Evolutionary conservation across 257 asterid species (phyloP).

Genomic region (Scutellaria galericulata): DNA sequence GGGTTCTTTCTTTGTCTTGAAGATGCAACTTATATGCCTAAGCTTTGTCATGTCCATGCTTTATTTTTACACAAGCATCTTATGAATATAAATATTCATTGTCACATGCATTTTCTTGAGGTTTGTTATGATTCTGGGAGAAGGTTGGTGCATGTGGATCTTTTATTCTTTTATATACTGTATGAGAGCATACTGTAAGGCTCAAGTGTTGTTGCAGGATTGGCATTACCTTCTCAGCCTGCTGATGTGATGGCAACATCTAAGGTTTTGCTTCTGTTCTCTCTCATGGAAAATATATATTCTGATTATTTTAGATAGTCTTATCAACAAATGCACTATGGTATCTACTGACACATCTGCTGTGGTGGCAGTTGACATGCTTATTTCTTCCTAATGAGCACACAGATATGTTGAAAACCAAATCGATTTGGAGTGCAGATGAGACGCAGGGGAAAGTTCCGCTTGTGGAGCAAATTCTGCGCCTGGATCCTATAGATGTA

Average conservation of each 20-base stretch:
- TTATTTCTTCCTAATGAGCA: conserved; percentile 77
- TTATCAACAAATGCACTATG: conserved; percentile 26
- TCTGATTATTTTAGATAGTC: conserved; percentile 18
- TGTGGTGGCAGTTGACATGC: conserved; percentile 82
- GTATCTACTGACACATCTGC: conserved; percentile 35
- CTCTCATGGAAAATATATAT: conserved; percentile 12
- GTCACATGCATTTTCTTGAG: conserved; percentile 15
- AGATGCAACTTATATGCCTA: conserved; percentile 24
- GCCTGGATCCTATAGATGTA: conserved; percentile 85
- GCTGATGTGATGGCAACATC: conserved; percentile 84
- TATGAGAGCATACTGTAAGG: conserved; percentile 31
- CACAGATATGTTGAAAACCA: conserved; percentile 59
- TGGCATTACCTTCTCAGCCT: conserved; percentile 57
- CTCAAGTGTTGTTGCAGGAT: conserved; percentile 60
- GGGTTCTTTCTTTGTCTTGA: conserved; percentile 23
- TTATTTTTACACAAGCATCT: conserved; percentile 16
- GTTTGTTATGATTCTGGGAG: conserved; percentile 24
- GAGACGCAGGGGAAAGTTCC: conserved; percentile 63
- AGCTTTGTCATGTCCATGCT: not conserved
- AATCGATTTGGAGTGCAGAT: conserved; percentile 91
- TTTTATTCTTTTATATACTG: conserved; percentile 15
- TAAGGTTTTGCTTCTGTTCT: conserved; percentile 55
- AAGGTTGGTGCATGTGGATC: conserved; percentile 13
- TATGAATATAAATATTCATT: not conserved
- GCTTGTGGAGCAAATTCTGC: conserved; percentile 81